Percentiles rank a stretch among this genome's conserved stretches.
Evolutionary conservation across 371 early-diverging fungal species (phyloP).

Genomic region (Lichtheimia ornata): DNA sequence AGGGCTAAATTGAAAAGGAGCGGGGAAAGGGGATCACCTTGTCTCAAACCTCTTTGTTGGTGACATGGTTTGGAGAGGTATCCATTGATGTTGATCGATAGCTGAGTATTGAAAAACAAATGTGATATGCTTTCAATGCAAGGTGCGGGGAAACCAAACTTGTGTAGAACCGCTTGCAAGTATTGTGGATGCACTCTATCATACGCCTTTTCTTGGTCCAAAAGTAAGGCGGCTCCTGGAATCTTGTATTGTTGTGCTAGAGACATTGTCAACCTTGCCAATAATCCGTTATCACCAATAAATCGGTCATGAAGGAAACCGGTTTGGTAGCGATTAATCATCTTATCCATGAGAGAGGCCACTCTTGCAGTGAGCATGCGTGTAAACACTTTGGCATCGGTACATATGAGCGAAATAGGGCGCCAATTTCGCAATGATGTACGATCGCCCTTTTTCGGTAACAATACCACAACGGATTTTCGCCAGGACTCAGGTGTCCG

Average conservation of each 20-base stretch:
- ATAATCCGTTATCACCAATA: constrained; percentile 17
- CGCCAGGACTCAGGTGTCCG: not conserved
- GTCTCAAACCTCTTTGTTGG: constrained; percentile 25
- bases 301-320: constrained; percentile 15
- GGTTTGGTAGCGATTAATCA: constrained; percentile 20
- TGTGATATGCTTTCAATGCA: not conserved
- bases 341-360: too few relatives aligned
- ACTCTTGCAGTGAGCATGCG: constrained; percentile 13
- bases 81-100: constrained; percentile 27
- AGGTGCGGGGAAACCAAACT: constrained; percentile 8
- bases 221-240: constrained; percentile 7
- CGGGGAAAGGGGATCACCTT: constrained; percentile 33
- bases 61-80: constrained; percentile 11
- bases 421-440: constrained; percentile 26
- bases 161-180: not conserved
- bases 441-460: constrained; percentile 27
- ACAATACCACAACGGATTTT: not conserved
- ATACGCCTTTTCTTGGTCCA: constrained; percentile 14
- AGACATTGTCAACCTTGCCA: constrained; percentile 2
- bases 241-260: not conserved
- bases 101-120: constrained; percentile 22
- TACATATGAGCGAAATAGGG: constrained; percentile 22
- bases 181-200: constrained; percentile 20
- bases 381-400: constrained; percentile 21
- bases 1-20: constrained; percentile 33